Evolutionary conservation across 2,329 filamentous ascomycete species (phyloP).

Genomic region (Iodosphaeria phyllophila): DNA sequence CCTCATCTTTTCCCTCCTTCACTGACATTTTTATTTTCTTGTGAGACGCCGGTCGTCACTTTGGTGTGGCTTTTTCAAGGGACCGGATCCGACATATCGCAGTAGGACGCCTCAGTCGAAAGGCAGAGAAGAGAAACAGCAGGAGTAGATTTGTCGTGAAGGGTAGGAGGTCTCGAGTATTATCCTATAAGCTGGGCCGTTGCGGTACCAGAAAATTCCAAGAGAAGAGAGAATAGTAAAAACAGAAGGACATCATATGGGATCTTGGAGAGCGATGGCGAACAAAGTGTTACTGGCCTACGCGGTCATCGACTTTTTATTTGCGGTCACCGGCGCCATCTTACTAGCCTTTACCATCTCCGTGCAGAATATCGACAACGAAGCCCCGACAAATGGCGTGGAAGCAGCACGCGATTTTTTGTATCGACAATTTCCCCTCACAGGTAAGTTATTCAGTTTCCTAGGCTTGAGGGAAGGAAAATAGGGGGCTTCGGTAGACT

Average conservation of each 20-base stretch:
- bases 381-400: constrained; percentile 22
- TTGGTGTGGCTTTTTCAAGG: constrained; percentile 5
- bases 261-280: constrained; percentile 30
- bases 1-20: constrained; percentile 2
- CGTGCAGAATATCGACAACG: constrained; percentile 25
- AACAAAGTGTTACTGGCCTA: constrained; percentile 35
- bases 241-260: constrained; percentile 2
- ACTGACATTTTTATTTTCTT: constrained; percentile 4
- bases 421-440: constrained; percentile 33
- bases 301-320: constrained; percentile 27
- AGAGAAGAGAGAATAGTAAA: constrained; percentile 1
- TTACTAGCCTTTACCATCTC: constrained; percentile 36
- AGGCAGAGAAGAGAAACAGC: too few relatives aligned
- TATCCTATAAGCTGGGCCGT: too few relatives aligned
- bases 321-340: constrained; percentile 32
- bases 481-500: constrained; percentile 1
- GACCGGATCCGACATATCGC: constrained; percentile 3
- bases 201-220: too few relatives aligned
- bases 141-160: too few relatives aligned
- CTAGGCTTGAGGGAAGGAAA: not conserved
- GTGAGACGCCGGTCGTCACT: constrained; percentile 20
- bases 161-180: too few relatives aligned
- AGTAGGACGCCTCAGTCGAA: too few relatives aligned
- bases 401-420: constrained; percentile 31
- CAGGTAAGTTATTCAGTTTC: constrained; percentile 13